Base-by-base conservation (phyloP, 2,329 filamentous ascomycete species). In the Zymoseptoria tritici region DNA sequence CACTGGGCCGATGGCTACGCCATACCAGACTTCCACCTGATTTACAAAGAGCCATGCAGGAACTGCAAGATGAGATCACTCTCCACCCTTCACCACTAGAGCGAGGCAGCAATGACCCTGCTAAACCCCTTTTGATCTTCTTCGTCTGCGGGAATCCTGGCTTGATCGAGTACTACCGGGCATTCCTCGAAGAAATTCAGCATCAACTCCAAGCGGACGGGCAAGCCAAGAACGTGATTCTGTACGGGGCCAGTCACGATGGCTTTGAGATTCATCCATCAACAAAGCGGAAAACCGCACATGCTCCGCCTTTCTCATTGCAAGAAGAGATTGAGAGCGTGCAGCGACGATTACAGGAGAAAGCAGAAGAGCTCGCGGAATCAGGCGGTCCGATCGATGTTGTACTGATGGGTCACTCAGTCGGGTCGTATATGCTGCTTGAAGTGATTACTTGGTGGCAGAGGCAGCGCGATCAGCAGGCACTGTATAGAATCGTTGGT, bases 81-180 rank as follows among this genome's bases (percentile, higher is more conserved):
- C 55, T 57, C 11, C 22, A 22, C 42, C 55, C 55, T 51, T 8
- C 20, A 21, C 36, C 9, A 49, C 13, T 8, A n/a, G 16, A 21
- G 2, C 22, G 13, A 2, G 9, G 31, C 49, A 31, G 16, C 5
- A 13, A 46, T 6, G 36, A 7, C n/a, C 4, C 36, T 7, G 4
- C 16, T 8, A 49, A 57, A 51, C 55, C 9, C 9, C 51, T 71
- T 4, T 81, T 91, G 55, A 76, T 92, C 65, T 91, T 85, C 76
- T 87, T 90, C 73, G 80, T 93, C 49, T 83, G 87, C 26, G 89
- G 89, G 20, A 93, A 93, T 65, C 89, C 89, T 4, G 89, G 89
- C 4, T 78, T 91, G 19, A 82, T 91, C 55, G 83, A 81, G 58
- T 93, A 89, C 79, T 93, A 93, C 73, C 76, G 75, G 59, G 79